These are phyloP conservation scores for Lunularia cruciata DNA, from an alignment of 225 moss, liverwort and hornwort genomes.

Conservation along the genomic window DNA sequence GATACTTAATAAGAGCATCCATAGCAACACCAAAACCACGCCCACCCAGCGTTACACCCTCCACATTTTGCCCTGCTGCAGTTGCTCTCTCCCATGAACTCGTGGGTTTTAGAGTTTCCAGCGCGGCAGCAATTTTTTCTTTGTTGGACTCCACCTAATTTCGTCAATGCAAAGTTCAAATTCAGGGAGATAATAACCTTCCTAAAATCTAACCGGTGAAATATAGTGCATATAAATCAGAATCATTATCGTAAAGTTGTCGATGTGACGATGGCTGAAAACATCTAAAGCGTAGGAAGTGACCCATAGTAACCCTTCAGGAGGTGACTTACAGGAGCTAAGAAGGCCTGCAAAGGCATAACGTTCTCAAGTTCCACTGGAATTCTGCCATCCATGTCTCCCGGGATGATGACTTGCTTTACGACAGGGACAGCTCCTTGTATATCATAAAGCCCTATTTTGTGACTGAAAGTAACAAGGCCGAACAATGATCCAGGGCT, in stretches of 20 bases:
- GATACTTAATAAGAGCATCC: slow-evolving; percentile 94
- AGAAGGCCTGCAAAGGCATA: slow-evolving; percentile 83
- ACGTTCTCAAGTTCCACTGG: slow-evolving; percentile 81
- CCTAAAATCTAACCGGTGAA: too few relatives aligned
- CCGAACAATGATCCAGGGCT: slow-evolving; percentile 90
- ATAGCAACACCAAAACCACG: slow-evolving; percentile 98
- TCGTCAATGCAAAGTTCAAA: too few relatives aligned
- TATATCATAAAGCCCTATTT: slow-evolving; percentile 96
- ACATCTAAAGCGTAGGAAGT: too few relatives aligned
- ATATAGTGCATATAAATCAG: too few relatives aligned
- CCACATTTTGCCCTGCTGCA: slow-evolving; percentile 89
- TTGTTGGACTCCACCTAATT: slow-evolving; percentile 95
- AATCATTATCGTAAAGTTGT: too few relatives aligned
- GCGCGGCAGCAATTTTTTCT: slow-evolving; percentile 88
- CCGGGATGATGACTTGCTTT: slow-evolving; percentile 90
- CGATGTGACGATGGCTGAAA: not conserved
- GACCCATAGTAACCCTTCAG: not conserved
- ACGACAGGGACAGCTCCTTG: slow-evolving; percentile 96
- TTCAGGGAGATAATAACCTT: too few relatives aligned
- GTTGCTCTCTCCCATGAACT: slow-evolving; percentile 99
- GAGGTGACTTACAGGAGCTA: slow-evolving; percentile 77
- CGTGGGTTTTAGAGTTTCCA: slow-evolving; percentile 93
- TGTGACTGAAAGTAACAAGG: slow-evolving; percentile 94
- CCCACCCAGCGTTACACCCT: slow-evolving; percentile 90
- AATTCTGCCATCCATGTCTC: slow-evolving; percentile 81